Conservation (phyloP, 164 flowering plant genomes). For the Cinnamomum chago region DNA sequence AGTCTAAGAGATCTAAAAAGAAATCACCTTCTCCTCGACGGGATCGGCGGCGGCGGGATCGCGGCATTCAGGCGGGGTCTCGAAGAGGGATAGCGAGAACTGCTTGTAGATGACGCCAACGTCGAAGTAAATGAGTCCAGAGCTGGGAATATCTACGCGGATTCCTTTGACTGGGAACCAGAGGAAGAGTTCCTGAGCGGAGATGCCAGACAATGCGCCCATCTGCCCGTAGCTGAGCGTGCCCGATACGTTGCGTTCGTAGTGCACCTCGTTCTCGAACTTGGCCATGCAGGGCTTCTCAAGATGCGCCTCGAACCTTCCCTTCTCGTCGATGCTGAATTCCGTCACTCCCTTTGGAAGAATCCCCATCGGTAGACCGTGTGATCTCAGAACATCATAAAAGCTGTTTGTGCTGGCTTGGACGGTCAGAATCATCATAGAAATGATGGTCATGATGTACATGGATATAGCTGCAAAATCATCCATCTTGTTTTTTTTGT, state of each 20-base stretch:
- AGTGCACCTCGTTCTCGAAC: slow-evolving; percentile 38
- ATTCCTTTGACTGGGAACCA: slow-evolving; percentile 50
- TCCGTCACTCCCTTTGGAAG: slow-evolving; percentile 39
- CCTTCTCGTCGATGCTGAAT: slow-evolving; percentile 24
- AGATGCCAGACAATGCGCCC: slow-evolving; percentile 31
- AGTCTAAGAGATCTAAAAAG: not conserved
- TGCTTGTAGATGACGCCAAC: slow-evolving; percentile 43
- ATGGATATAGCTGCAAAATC: not conserved
- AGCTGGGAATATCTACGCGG: slow-evolving; percentile 44
- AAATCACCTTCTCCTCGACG: not conserved
- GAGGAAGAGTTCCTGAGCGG: slow-evolving; percentile 43
- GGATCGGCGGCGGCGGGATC: slow-evolving; percentile 17
- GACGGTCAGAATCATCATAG: not conserved
- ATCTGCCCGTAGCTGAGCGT: slow-evolving; percentile 38
- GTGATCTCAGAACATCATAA: slow-evolving; percentile 30
- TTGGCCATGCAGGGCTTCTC: slow-evolving; percentile 36
- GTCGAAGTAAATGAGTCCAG: slow-evolving; percentile 44
- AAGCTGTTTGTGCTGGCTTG: slow-evolving; percentile 5
- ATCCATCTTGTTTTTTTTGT: not conserved
- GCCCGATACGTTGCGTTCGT: slow-evolving; percentile 38
- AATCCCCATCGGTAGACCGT: slow-evolving; percentile 37
- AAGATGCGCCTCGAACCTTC: slow-evolving; percentile 35
- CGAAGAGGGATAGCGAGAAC: slow-evolving; percentile 42
- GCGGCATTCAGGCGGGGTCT: slow-evolving; percentile 36
- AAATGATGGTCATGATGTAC: not conserved